These are phyloP conservation scores for Phallus indusiatus DNA, from an alignment of 768 basidiomycete genomes.

Conservation along the genomic window DNA sequence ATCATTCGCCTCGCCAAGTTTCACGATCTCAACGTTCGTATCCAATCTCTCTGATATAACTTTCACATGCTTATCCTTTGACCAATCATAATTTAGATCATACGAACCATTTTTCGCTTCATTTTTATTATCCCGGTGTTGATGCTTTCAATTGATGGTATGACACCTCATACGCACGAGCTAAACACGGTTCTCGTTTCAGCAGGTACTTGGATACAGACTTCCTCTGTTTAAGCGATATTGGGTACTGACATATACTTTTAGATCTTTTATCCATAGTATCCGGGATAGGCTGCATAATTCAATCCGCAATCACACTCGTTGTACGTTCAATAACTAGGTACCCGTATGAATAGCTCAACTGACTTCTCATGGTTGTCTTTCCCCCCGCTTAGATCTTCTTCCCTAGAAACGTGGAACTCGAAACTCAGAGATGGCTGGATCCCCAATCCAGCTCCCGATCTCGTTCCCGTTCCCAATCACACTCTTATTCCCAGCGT, in stretches of 20 bases:
- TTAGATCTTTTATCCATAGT: conserved; percentile 43
- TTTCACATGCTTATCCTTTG: background rate
- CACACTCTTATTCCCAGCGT: too few species aligned
- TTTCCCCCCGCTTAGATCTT: conserved; percentile 50
- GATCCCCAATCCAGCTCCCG: background rate
- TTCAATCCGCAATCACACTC: conserved; percentile 69
- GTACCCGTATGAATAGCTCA: background rate
- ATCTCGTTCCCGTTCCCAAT: background rate
- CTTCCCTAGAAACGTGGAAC: conserved; percentile 70
- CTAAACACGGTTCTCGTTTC: conserved; percentile 53
- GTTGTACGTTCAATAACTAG: conserved; percentile 36
- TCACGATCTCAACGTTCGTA: conserved; percentile 70
- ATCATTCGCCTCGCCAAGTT: conserved; percentile 71
- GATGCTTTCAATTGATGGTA: conserved; percentile 61
- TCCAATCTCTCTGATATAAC: background rate
- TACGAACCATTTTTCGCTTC: conserved; percentile 67
- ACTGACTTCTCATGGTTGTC: too few species aligned
- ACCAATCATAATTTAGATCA: conserved; percentile 34
- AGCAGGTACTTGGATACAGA: conserved; percentile 29
- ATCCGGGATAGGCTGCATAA: conserved; percentile 46
- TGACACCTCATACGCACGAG: conserved; percentile 42
- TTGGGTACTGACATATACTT: background rate
- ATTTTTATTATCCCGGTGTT: conserved; percentile 57
- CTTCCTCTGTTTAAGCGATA: background rate
- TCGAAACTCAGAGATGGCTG: conserved; percentile 38